phyloP scores from a whole-genome alignment of 768 basidiomycete species.

The Hirschioporus abietinus region DNA sequence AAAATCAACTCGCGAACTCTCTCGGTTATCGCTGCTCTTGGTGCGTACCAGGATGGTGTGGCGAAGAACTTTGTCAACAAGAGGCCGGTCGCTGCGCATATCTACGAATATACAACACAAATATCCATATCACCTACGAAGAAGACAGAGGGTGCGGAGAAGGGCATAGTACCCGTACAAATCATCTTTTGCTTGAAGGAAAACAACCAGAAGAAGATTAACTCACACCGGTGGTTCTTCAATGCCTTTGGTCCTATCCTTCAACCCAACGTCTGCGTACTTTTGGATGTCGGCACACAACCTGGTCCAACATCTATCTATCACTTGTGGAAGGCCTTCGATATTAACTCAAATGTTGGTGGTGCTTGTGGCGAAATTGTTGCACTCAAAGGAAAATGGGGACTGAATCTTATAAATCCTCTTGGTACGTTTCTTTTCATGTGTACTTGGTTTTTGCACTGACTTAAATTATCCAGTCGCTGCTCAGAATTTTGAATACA shows the following conservation, averaged over 20 bases:
- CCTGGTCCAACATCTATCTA: slow-evolving; percentile 88
- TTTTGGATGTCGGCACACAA: slow-evolving; percentile 84
- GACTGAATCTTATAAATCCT: slow-evolving; percentile 76
- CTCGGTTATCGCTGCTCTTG: slow-evolving; percentile 88
- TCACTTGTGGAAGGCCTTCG: slow-evolving; percentile 93
- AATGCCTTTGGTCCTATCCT: slow-evolving; percentile 80
- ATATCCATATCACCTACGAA: slow-evolving; percentile 77
- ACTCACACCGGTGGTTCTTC: slow-evolving; percentile 92
- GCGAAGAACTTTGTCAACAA: slow-evolving; percentile 78
- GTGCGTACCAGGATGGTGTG: slow-evolving; percentile 90
- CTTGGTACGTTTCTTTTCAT: slow-evolving; percentile 28
- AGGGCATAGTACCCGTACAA: slow-evolving; percentile 83
- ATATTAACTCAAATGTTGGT: slow-evolving; percentile 85
- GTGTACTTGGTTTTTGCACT: background rate
- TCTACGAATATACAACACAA: slow-evolving; percentile 93
- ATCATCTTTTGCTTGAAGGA: slow-evolving; percentile 90
- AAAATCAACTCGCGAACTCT: slow-evolving; percentile 84
- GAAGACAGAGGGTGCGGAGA: slow-evolving; percentile 76
- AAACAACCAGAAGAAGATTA: slow-evolving; percentile 95
- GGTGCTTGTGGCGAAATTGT: slow-evolving; percentile 97
- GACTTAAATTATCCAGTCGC: slow-evolving; percentile 45
- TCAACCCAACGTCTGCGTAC: slow-evolving; percentile 88
- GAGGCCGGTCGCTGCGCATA: slow-evolving; percentile 80
- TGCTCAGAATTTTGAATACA: slow-evolving; percentile 93
- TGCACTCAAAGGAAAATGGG: slow-evolving; percentile 81